These are phyloP conservation scores for Aspergillus mulundensis DNA, from an alignment of 495 filamentous ascomycete genomes.

Conservation along the genomic window DNA sequence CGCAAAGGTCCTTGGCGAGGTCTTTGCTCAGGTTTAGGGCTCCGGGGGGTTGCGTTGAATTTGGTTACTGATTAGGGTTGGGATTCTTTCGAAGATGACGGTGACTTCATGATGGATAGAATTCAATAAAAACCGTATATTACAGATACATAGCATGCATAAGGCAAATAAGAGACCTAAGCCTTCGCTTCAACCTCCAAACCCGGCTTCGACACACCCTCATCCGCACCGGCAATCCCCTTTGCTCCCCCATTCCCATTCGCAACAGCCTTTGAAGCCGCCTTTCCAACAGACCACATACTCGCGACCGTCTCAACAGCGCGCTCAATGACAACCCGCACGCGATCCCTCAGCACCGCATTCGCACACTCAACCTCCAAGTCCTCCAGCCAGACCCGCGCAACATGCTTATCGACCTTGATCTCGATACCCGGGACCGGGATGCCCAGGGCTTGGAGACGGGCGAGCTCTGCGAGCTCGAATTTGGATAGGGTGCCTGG, in stretches of 20 bases:
- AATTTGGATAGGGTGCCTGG: slow-evolving; percentile 50
- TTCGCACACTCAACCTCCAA: slow-evolving; percentile 83
- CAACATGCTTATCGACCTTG: slow-evolving; percentile 80
- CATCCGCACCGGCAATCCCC: slow-evolving; percentile 7
- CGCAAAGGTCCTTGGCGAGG: slow-evolving; percentile 28
- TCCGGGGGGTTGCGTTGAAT: neutral
- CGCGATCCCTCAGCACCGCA: slow-evolving; percentile 68
- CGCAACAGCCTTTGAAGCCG: slow-evolving; percentile 14
- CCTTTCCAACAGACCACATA: slow-evolving; percentile 49
- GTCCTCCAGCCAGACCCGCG: slow-evolving; percentile 85
- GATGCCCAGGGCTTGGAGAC: slow-evolving; percentile 75
- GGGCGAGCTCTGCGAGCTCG: slow-evolving; percentile 56
- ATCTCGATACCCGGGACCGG: slow-evolving; percentile 86
- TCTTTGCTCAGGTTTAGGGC: slow-evolving; percentile 24
- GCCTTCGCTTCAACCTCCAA: slow-evolving; percentile 26
- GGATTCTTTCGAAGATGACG: no score
- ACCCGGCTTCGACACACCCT: slow-evolving; percentile 17
- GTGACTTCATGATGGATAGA: no score
- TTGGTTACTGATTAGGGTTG: no score
- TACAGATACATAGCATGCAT: neutral
- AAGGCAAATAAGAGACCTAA: slow-evolving; percentile 11
- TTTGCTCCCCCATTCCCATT: slow-evolving; percentile 20
- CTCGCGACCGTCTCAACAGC: slow-evolving; percentile 87
- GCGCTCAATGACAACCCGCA: slow-evolving; percentile 84
- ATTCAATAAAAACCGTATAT: no score